Evolutionary conservation across 495 filamentous ascomycete genomes (phyloP), one percentile per base, ranked within the genome.

Genomic region (Annulohypoxylon bovei): DNA sequence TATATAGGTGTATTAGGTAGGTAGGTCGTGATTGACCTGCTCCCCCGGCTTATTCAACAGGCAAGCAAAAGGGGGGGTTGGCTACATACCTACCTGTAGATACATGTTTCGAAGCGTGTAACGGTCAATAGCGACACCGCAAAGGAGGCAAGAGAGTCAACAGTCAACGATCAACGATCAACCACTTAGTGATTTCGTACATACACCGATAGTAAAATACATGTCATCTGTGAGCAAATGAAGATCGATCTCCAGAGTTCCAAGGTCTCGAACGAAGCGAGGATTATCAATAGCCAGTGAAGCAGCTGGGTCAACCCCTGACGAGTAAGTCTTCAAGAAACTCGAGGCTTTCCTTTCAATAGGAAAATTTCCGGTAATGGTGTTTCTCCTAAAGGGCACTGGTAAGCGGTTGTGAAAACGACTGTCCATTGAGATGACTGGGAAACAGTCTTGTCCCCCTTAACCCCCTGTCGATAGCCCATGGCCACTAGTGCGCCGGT

Each of bases 401-500:
- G 35, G 4, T 46, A 3, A 23, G 56, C 57, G 42, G 56, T 46
- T 63, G 58, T 53, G 44, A 54, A 9, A 37, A 46, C 23, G 64
- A 59, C 37, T 63, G 58, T 66, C 68, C 62, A 62, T 58, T 54
- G 50, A 70, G 56, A 65, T 28, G 67, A 65, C 62, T 66, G 37
- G 59, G 54, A 65, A 61, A 56, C 42, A 28, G 42, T 54, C 37
- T 58, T 54, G 42, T 61, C 63, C 40, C 64, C 62, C 39, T 64
- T 47, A 9, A 6, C 18, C 60, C 70, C 70, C 65, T 72, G 70
- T 72, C 70, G 20, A 60, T 50, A 64, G 59, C 60, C 70, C 65
- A 72, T 67, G 65, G 59, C 70, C 44, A 68, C 70, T 72, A 62
- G 46, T 50, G 60, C 65, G 52, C 53, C 60, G 54, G 60, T 68